These are phyloP conservation scores for Pyrenochaeta sp. DNA, from an alignment of 2,329 filamentous ascomycete species.

Conservation along the genomic window DNA sequence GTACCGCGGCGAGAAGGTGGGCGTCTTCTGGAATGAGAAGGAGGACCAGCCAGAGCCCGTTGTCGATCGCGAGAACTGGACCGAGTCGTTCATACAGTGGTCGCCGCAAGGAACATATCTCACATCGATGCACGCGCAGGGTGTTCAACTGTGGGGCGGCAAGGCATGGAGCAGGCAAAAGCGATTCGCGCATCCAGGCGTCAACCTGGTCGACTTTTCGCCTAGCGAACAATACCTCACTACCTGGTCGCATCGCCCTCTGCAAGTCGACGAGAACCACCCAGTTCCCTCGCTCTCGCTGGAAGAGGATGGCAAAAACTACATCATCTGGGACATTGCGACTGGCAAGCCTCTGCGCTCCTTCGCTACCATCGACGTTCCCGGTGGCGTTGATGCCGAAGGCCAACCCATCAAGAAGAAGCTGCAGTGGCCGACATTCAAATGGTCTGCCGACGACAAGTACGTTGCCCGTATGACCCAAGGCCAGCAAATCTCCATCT, in stretches of 20 bases:
- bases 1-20: slow-evolving; percentile 90
- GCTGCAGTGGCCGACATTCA: slow-evolving; percentile 98
- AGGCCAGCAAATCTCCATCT: slow-evolving; percentile 87
- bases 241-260: slow-evolving; percentile 95
- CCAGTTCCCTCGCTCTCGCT: slow-evolving; percentile 74
- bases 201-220: slow-evolving; percentile 96
- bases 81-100: slow-evolving; percentile 97
- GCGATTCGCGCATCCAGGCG: slow-evolving; percentile 92
- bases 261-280: slow-evolving; percentile 89
- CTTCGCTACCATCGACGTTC: slow-evolving; percentile 87
- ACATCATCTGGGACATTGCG: slow-evolving; percentile 96
- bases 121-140: slow-evolving; percentile 92
- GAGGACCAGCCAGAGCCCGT: slow-evolving; percentile 87
- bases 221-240: slow-evolving; percentile 91
- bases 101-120: slow-evolving; percentile 94
- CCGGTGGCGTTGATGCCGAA: slow-evolving; percentile 68
- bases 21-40: slow-evolving; percentile 98
- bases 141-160: slow-evolving; percentile 97
- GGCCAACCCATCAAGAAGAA: slow-evolving; percentile 82
- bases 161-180: slow-evolving; percentile 87
- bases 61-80: slow-evolving; percentile 95
- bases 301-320: slow-evolving; percentile 99
- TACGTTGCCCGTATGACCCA: slow-evolving; percentile 93
- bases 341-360: slow-evolving; percentile 90
- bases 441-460: slow-evolving; percentile 98